phyloP scores from a whole-genome alignment of 805 yeast genomes.

The Candida chauliodis region DNA sequence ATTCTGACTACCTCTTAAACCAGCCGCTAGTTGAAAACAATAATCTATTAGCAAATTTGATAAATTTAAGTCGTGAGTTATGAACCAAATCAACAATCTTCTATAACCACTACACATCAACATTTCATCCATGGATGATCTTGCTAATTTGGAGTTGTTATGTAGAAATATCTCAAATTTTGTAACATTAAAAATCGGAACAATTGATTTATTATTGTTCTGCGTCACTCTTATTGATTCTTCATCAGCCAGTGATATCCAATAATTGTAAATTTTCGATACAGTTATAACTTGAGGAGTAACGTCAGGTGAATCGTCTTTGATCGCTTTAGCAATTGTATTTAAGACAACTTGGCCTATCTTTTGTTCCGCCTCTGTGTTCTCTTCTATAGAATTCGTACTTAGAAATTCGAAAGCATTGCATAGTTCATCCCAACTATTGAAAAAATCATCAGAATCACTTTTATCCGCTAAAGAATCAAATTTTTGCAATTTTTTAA shows the following conservation, averaged over 20 bases:
- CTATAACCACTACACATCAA: slow-evolving; percentile 66
- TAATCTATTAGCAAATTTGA: slow-evolving; percentile 57
- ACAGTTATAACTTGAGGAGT: slow-evolving; percentile 34
- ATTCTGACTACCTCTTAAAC: slow-evolving; percentile 46
- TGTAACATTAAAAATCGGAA: slow-evolving; percentile 29
- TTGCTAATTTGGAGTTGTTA: slow-evolving; percentile 50
- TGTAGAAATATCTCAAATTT: slow-evolving; percentile 51
- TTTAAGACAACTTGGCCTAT: slow-evolving; percentile 41
- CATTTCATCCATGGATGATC: slow-evolving; percentile 63
- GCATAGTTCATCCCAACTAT: slow-evolving; percentile 21
- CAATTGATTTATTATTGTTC: slow-evolving; percentile 24
- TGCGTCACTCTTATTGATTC: slow-evolving; percentile 21
- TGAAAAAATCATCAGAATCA: slow-evolving; percentile 27
- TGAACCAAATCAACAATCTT: slow-evolving; percentile 61
- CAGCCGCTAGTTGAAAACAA: slow-evolving; percentile 56
- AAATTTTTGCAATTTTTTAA: slow-evolving; percentile 14
- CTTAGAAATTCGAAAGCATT: slow-evolving; percentile 23
- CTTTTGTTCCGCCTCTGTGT: slow-evolving; percentile 17
- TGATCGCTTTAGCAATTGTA: slow-evolving; percentile 54
- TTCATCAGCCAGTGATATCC: slow-evolving; percentile 34
- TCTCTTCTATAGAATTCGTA: slow-evolving; percentile 23
- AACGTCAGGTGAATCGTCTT: slow-evolving; percentile 13
- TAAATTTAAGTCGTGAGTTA: slow-evolving; percentile 55
- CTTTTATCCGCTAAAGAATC: slow-evolving; percentile 14
- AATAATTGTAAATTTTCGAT: slow-evolving; percentile 47